Evolutionary conservation across 164 flowering plant species (phyloP), one percentile per base, ranked within the genome.

Genomic region (Cinnamomum micranthum): DNA sequence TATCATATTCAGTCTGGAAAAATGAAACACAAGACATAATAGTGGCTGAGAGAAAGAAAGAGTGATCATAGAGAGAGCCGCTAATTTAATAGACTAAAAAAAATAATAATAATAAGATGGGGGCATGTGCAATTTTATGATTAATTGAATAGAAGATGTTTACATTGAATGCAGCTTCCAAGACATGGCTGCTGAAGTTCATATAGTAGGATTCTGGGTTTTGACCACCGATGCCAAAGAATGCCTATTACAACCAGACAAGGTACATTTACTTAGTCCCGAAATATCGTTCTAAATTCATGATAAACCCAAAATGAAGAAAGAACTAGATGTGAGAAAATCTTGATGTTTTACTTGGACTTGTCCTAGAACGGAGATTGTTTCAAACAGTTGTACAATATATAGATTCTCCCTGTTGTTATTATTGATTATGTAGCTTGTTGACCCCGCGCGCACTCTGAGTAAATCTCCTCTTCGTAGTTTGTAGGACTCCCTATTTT

Each of bases 131-230:
- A 31, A 4, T 31, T 31, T 5, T 4, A 31, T 31, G 33, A 31
- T 31, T 31, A 0, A 31, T 31, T 4, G 4, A 31, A 31, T 31
- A 31, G 4, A 31, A 31, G 35, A 4, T 31, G 35, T 31, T 31
- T 77, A 91, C 97, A 72, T 89, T 86, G 64, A 92, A 71, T 22
- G 95, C 89, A 17, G 97, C 92, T 74, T 86, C 84, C 31, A 89
- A 85, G 10, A 92, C 23, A 6, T 89, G 86, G 2, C 28, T 31
- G 84, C 90, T 88, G 84, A 91, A 91, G 23, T 85, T 86, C 4
- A 55, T 75, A 85, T 63, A 88, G 71, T 81, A 85, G 0, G 95
- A 84, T 69, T 87, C 83, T n/a, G 87, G 90, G 71, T 88, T 78
- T 31, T 78, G 75, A 5, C 91, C 90, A 17, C 92, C 92, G 2